Evolutionary conservation across 306 rosid genomes (phyloP).

Genomic region (Casuarina glauca): DNA sequence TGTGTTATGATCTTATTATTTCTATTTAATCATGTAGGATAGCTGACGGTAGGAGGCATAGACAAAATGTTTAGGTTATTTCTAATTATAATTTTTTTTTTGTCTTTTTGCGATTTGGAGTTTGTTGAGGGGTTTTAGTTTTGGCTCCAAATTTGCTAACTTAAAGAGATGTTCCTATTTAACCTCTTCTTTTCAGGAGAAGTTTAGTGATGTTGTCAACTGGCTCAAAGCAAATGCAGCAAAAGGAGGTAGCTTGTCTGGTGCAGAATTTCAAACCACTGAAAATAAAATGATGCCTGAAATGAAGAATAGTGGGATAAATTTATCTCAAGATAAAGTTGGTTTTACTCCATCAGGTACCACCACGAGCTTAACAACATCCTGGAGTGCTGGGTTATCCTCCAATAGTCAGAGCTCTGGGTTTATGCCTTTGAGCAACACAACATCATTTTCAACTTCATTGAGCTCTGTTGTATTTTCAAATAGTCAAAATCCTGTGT

Average conservation of each 20-base stretch:
- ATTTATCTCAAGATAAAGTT: conserved; percentile 47
- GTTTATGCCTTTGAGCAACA: conserved; percentile 5
- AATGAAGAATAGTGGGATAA: conserved; percentile 42
- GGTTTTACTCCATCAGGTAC: conserved; percentile 42
- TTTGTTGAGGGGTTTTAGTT: not conserved
- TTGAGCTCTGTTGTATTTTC: conserved; percentile 18
- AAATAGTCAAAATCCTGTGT: conserved; percentile 19
- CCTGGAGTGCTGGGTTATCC: conserved; percentile 66
- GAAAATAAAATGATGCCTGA: conserved; percentile 51
- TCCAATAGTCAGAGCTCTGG: conserved; percentile 39
- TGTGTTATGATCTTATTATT: not conserved
- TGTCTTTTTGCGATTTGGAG: not conserved
- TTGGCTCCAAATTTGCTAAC: conserved; percentile 5
- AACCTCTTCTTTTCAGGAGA: conserved; percentile 58
- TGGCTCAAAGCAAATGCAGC: conserved; percentile 84
- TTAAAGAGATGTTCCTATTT: conserved; percentile 21
- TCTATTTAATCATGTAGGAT: not conserved
- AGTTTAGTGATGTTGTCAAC: conserved; percentile 81
- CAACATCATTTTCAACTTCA: not conserved
- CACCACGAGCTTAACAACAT: conserved; percentile 32
- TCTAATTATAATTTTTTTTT: not conserved
- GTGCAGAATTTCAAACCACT: conserved; percentile 34
- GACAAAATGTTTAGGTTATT: not conserved
- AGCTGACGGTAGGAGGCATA: not conserved
- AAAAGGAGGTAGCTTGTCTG: conserved; percentile 50